Base-by-base conservation (phyloP, 345 rosid species). In the Capsella bursapastoris region DNA sequence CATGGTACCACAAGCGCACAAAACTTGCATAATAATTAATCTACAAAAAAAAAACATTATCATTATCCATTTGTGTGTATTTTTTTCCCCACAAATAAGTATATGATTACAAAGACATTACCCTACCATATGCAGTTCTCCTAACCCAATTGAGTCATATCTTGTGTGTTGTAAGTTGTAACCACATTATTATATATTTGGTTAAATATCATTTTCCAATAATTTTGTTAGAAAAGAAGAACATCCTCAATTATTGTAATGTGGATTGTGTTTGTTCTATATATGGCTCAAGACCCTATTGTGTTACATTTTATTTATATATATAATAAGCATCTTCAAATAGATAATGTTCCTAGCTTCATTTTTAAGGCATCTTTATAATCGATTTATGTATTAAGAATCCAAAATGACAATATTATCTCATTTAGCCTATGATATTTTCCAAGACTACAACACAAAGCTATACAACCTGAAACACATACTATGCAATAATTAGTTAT, bases 41-140 rank as follows among this genome's bases (percentile, higher is more conserved):
- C 56, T 45, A 37, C 8, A 48, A 76, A 47, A 53, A 56, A 48
- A 76, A 47, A 53, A 56, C 71, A 63, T 69, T 55, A 76, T 76
- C 64, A 68, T 47, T 27, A 70, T 55, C 60, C 48, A 64, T 77
- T 47, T 70, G 61, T 49, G 37, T 43, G n/a, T 40, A 41, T 67
- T 12, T 43, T 27, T 60, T 25, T 34, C 10, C 38, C 64, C 65
- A 57, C 41, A 77, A 40, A 64, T 32, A 64, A 64, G 58, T 48
- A 71, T 31, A 64, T 77, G 72, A 77, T 77, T 77, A 70, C 72
- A 77, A 22, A 37, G 58, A 9, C 38, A 49, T 57, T 22, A 59
- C 76, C 72, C 80, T 40, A 77, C 80, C 72, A 77, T 57, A 77
- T 77, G 80, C 76, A 57, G 16, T 64, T 64, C 56, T 37, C 22